Percentiles rank a stretch among this genome's conserved stretches.
phyloP scores from a whole-genome alignment of 305 asterid genomes.

The Andrographis paniculata region DNA sequence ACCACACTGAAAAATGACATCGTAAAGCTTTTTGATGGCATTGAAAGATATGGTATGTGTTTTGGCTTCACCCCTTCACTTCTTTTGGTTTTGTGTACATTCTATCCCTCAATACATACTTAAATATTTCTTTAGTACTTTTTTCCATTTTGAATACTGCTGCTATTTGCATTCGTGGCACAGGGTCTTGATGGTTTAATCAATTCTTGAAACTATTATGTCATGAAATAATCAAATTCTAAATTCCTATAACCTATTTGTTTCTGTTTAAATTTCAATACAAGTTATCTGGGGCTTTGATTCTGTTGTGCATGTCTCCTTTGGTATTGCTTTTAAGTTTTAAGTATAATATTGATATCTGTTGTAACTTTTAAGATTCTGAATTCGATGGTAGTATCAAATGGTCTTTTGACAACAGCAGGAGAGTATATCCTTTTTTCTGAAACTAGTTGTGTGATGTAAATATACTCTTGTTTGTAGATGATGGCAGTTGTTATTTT shows the following conservation, averaged over 20 bases:
- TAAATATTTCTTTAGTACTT: neutral
- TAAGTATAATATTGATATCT: neutral
- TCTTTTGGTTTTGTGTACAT: neutral
- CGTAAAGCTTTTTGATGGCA: constrained; percentile 75
- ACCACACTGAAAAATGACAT: constrained; percentile 58
- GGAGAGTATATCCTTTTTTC: too few relatives aligned
- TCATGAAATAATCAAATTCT: too few relatives aligned
- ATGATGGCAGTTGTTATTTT: constrained; percentile 83
- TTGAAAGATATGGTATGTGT: constrained; percentile 69
- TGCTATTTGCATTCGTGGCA: constrained; percentile 1
- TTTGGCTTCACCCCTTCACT: neutral
- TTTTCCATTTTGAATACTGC: constrained; percentile 2
- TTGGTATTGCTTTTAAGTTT: too few relatives aligned
- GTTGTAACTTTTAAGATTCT: neutral
- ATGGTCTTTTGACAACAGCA: too few relatives aligned
- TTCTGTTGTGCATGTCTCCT: too few relatives aligned
- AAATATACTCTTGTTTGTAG: constrained; percentile 26
- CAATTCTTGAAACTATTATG: too few relatives aligned
- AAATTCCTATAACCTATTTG: too few relatives aligned
- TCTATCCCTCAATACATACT: constrained; percentile 3
- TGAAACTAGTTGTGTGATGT: neutral
- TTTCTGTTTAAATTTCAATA: too few relatives aligned
- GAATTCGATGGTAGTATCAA: too few relatives aligned
- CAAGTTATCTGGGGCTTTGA: too few relatives aligned
- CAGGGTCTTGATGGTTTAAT: neutral